Evolutionary conservation across 257 asterid species (phyloP).

Genomic region (Apocynum venetum): DNA sequence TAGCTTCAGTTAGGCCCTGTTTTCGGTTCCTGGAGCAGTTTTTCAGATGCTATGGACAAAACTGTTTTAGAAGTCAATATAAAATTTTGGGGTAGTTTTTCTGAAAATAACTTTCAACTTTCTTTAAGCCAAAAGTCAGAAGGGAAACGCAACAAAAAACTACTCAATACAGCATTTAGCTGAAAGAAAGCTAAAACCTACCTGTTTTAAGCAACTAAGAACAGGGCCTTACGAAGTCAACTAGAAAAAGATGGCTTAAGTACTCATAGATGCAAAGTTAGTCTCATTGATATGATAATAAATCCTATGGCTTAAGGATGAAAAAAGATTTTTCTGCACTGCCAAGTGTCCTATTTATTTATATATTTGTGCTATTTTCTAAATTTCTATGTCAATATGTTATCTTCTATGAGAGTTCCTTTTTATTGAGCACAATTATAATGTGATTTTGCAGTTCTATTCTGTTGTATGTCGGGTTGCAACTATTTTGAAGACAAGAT

Average conservation of each 20-base stretch:
- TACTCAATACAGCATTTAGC: too few relatives aligned
- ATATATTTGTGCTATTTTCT: neutral
- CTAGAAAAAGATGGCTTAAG: neutral
- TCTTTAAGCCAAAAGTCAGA: too few relatives aligned
- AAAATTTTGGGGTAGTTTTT: too few relatives aligned
- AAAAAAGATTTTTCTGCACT: neutral
- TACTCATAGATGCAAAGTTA: neutral
- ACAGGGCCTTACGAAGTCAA: neutral
- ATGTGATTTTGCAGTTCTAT: slow-evolving; percentile 54
- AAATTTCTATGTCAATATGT: neutral
- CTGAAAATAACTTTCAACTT: too few relatives aligned
- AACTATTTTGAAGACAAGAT: slow-evolving; percentile 80
- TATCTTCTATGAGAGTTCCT: neutral
- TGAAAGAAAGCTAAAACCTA: too few relatives aligned
- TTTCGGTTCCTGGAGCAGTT: too few relatives aligned
- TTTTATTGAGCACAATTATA: neutral
- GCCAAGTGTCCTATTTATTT: neutral
- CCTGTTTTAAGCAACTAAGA: too few relatives aligned
- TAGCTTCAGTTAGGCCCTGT: neutral
- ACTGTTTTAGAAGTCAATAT: too few relatives aligned
- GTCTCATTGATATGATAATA: neutral
- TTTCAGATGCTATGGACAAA: too few relatives aligned
- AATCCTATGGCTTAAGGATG: neutral
- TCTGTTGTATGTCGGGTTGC: slow-evolving; percentile 72
- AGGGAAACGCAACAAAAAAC: too few relatives aligned